Evolutionary conservation across 352 stramenopile genomes (phyloP).

Genomic region (Hyaloperonospora arabidopsidis): DNA sequence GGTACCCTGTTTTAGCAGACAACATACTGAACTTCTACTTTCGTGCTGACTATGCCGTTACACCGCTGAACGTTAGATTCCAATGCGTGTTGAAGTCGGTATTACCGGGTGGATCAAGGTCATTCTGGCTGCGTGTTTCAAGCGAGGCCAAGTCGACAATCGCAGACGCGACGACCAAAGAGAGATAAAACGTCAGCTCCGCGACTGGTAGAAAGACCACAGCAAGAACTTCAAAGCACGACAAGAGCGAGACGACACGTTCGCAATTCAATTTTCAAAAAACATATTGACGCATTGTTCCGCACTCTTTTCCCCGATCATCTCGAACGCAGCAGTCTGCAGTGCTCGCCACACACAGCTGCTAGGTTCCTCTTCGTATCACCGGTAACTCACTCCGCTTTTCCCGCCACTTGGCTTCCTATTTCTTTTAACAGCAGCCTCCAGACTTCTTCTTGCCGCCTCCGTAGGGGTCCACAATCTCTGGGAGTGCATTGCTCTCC

Average conservation of each 20-base stretch:
- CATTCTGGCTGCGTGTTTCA: constrained; percentile 64
- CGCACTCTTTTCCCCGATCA: constrained; percentile 15
- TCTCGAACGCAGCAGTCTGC: constrained; percentile 3
- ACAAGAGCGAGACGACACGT: background rate
- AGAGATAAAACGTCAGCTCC: constrained; percentile 65
- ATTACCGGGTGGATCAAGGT: constrained; percentile 83
- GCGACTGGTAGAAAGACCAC: constrained; percentile 48
- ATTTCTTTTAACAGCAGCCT: constrained; percentile 58
- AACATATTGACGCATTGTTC: constrained; percentile 31
- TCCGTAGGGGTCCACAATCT: constrained; percentile 82
- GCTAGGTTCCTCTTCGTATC: constrained; percentile 6
- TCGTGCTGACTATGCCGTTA: background rate
- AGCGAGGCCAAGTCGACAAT: constrained; percentile 57
- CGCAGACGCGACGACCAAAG: constrained; percentile 67
- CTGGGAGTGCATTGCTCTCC: constrained; percentile 75
- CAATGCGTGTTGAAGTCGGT: constrained; percentile 60
- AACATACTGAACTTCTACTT: background rate
- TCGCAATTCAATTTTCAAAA: constrained; percentile 27
- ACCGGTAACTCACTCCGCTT: constrained; percentile 7
- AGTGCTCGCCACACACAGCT: constrained; percentile 4
- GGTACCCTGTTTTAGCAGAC: constrained; percentile 21
- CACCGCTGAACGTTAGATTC: constrained; percentile 36
- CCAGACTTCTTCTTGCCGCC: constrained; percentile 77
- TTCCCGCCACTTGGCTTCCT: constrained; percentile 5
- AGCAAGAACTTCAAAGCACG: background rate